Evolutionary conservation across 2,329 filamentous ascomycete species (phyloP).

Genomic region (Aspergillus fijiensis): DNA sequence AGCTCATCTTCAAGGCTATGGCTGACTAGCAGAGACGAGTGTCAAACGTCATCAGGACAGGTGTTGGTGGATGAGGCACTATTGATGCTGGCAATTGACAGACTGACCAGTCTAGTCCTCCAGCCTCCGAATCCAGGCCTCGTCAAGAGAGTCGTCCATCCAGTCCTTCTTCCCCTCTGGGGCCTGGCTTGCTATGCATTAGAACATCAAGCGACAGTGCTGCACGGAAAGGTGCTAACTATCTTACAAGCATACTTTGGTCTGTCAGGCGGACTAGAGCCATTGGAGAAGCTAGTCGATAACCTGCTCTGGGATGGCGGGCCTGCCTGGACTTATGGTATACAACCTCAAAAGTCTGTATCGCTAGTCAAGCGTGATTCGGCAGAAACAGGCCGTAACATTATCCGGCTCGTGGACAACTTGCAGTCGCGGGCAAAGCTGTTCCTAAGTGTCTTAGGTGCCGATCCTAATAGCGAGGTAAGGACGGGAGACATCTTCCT

Average conservation of each 20-base stretch:
- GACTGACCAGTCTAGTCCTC: slow-evolving; percentile 37
- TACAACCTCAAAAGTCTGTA: slow-evolving; percentile 24
- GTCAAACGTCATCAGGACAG: slow-evolving; percentile 5
- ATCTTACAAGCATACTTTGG: slow-evolving; percentile 44
- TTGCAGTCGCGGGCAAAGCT: slow-evolving; percentile 40
- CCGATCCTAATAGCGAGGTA: slow-evolving; percentile 43
- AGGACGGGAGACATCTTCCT: slow-evolving; percentile 44
- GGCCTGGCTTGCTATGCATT: slow-evolving; percentile 40
- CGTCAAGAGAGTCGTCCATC: slow-evolving; percentile 42
- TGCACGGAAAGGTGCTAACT: slow-evolving; percentile 32
- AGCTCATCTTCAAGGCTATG: slow-evolving; percentile 27
- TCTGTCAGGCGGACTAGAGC: slow-evolving; percentile 37
- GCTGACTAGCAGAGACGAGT: slow-evolving; percentile 20
- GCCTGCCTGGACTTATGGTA: slow-evolving; percentile 37
- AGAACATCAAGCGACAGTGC: slow-evolving; percentile 25
- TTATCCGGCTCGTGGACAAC: slow-evolving; percentile 36
- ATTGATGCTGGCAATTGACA: slow-evolving; percentile 35
- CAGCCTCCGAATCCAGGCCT: slow-evolving; percentile 46
- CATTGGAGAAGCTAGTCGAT: slow-evolving; percentile 41
- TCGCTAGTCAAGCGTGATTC: slow-evolving; percentile 28
- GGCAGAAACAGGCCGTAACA: slow-evolving; percentile 20
- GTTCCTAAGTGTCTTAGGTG: slow-evolving; percentile 37
- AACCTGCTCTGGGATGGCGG: slow-evolving; percentile 44
- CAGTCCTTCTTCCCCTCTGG: slow-evolving; percentile 44
- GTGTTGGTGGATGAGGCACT: slow-evolving; percentile 28